phyloP scores from a whole-genome alignment of 2,329 filamentous ascomycete genomes.

The Botryotinia narcissicola region DNA sequence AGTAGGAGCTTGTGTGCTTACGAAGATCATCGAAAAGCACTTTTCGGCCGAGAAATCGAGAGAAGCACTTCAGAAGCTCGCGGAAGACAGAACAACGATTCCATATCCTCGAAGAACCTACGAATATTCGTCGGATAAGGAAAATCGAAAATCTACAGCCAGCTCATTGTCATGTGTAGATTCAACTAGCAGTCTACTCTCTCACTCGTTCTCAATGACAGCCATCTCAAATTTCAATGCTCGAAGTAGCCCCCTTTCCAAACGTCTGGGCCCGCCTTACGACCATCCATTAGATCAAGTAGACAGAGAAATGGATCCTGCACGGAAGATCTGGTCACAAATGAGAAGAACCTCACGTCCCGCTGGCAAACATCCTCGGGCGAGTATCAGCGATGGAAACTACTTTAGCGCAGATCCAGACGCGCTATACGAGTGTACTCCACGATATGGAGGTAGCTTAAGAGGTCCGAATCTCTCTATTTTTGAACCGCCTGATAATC shows the following conservation, averaged over 20 bases:
- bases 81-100: constrained; percentile 25
- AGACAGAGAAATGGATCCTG: constrained; percentile 33
- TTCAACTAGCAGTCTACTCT: background rate
- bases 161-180: background rate
- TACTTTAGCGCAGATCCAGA: constrained; percentile 25
- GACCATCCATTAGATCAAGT: constrained; percentile 12
- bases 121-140: constrained; percentile 13
- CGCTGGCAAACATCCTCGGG: constrained; percentile 24
- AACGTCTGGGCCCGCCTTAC: constrained; percentile 3
- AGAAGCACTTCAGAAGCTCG: constrained; percentile 29
- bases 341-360: constrained; percentile 35
- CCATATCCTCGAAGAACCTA: constrained; percentile 18
- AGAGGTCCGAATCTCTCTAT: background rate
- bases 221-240: constrained; percentile 8
- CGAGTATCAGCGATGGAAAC: constrained; percentile 30
- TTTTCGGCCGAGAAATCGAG: constrained; percentile 27
- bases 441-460: background rate
- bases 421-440: background rate
- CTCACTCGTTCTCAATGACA: constrained; percentile 18
- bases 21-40: constrained; percentile 32
- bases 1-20: constrained; percentile 28
- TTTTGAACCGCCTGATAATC: constrained; percentile 20
- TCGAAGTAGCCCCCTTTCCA: background rate
- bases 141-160: constrained; percentile 5
- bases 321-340: constrained; percentile 38